Conservation (phyloP, 2,329 filamentous ascomycete genomes). For the Graphilbum fragrans region DNA sequence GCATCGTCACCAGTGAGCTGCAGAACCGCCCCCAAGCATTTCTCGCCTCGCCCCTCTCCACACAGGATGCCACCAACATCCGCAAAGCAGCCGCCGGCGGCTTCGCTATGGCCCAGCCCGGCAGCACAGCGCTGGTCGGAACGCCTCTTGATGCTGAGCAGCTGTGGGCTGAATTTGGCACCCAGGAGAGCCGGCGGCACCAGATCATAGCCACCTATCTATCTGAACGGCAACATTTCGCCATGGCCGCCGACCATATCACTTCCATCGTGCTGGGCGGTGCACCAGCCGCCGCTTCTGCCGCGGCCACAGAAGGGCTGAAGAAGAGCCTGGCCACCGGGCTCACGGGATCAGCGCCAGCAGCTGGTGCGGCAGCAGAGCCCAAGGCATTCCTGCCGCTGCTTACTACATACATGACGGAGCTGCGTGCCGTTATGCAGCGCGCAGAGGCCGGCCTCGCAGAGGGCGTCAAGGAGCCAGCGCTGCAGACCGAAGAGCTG, state of each 20-base stretch:
- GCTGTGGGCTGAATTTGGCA: constrained; percentile 48
- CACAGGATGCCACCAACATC: constrained; percentile 65
- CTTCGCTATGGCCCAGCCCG: constrained; percentile 15
- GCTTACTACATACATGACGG: constrained; percentile 33
- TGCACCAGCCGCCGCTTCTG: not conserved
- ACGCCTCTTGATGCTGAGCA: constrained; percentile 39
- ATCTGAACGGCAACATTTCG: constrained; percentile 55
- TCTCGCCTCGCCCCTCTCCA: constrained; percentile 59
- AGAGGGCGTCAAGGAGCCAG: constrained; percentile 37
- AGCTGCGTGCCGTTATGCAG: constrained; percentile 35
- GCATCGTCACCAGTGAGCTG: constrained; percentile 71
- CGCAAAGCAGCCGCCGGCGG: constrained; percentile 60
- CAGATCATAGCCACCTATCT: constrained; percentile 64
- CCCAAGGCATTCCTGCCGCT: constrained; percentile 28
- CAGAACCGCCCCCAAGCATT: constrained; percentile 67
- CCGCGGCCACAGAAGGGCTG: constrained; percentile 2
- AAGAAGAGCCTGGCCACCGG: constrained; percentile 4
- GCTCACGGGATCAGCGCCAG: not conserved
- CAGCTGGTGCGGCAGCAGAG: not conserved
- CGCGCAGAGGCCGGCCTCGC: constrained; percentile 34
- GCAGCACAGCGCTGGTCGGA: not conserved
- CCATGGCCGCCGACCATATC: constrained; percentile 49
- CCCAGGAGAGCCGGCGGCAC: constrained; percentile 46
- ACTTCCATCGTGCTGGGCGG: constrained; percentile 36
- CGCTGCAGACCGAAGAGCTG: constrained; percentile 36